Percentiles rank a stretch among this genome's conserved stretches.
Conservation (phyloP, 176 grass and related monocot species). For the Lolium perenne region DNA sequence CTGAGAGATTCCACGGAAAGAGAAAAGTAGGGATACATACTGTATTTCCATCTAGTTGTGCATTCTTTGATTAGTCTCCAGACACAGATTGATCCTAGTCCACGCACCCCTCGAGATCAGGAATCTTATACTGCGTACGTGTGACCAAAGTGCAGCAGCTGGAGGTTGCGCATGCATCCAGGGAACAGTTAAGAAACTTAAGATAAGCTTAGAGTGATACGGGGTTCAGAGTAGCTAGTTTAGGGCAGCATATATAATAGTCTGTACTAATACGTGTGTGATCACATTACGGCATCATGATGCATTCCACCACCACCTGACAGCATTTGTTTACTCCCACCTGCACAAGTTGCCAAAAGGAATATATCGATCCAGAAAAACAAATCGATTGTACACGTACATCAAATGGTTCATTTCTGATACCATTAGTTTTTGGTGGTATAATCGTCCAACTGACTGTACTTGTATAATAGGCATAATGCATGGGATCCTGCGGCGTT, state of each 20-base stretch:
- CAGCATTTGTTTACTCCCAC: slow-evolving; percentile 8
- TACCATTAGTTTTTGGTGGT: background rate
- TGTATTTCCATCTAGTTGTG: background rate
- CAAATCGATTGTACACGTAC: background rate
- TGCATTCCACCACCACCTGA: slow-evolving; percentile 12
- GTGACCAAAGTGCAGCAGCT: background rate
- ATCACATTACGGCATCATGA: background rate
- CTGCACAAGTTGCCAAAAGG: slow-evolving; percentile 14
- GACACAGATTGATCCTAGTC: background rate
- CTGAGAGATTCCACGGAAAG: too few relatives aligned
- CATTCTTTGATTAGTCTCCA: background rate
- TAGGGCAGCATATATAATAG: background rate
- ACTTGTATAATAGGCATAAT: background rate
- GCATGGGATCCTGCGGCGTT: too few relatives aligned
- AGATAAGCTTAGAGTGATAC: background rate
- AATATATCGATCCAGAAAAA: slow-evolving; percentile 2
- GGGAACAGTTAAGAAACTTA: background rate
- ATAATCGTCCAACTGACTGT: background rate
- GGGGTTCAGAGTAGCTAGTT: background rate
- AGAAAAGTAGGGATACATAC: too few relatives aligned
- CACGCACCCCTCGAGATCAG: background rate
- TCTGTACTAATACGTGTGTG: background rate
- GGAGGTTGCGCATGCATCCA: background rate
- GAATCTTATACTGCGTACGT: background rate
- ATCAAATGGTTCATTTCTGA: background rate